Base-by-base conservation (phyloP, 1,284 basidiomycete genomes). In the Cronartium quercuum region DNA sequence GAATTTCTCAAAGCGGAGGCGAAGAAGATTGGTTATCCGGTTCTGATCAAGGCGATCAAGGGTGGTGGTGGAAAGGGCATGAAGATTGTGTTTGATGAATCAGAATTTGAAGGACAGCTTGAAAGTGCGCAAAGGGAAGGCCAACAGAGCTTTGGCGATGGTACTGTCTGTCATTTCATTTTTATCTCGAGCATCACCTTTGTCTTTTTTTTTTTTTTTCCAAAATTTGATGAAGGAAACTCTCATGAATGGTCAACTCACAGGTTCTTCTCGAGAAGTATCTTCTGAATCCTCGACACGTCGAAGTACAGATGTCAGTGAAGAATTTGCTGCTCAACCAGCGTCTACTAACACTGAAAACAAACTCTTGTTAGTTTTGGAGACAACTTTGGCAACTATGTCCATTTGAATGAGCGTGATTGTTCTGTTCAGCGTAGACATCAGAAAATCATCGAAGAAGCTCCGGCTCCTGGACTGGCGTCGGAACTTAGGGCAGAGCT, bases 361-460 rank as follows among this genome's bases (percentile, higher is more conserved):
- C 77, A 78, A 65, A 92, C 94, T 81, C 91, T 94, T 12, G 92
- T 94, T 81, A 89, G 94, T 6, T 94, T 94, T 81, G 90, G 90
- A 15, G 92, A 94, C 83, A 84, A 82, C 18, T 82, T 85, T 40
- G 91, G 92, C 21, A 87, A 87, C 71, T 90, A 88, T 6, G 90
- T 95, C 29, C 92, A 91, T 81, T 84, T 96, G 38, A 94, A 91
- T 89, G 93, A 95, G 82, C 86, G 94, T 63, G 94, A 97, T 81
- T 97, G 94, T 81, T 94, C 91, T 0, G 93, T 96, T 12, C 94
- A 97, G 83, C 84, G 94, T 78, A 85, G 94, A 76, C 94, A 94
- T 80, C 93, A 96, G 84, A 96, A 94, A 86, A 92, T 94, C 76
- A 93, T 94, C 76, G 91, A 94, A 81, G 91, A 94, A 87, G 93